phyloP scores from a whole-genome alignment of 768 basidiomycete genomes.

The Kwoniella dejecticola region DNA sequence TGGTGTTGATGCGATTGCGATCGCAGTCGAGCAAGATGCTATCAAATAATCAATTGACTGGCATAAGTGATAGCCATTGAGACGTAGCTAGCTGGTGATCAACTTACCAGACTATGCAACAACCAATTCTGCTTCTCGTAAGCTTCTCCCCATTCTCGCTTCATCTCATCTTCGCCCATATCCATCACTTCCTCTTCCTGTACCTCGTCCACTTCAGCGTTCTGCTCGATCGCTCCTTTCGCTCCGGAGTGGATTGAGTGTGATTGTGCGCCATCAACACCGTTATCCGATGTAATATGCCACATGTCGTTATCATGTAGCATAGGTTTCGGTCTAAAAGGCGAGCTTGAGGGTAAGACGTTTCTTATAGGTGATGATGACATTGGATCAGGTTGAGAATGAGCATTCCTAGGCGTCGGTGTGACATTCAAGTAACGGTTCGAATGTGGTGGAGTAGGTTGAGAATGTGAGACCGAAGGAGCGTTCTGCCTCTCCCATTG shows the following conservation, averaged over 20 bases:
- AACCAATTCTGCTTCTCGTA: conserved; percentile 43
- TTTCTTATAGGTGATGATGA: conserved; percentile 45
- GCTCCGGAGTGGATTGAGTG: too few relatives aligned
- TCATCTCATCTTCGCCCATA: conserved; percentile 39
- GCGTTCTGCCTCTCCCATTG: conserved; percentile 36
- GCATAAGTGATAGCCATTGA: neutral
- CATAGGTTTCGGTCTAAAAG: conserved; percentile 27
- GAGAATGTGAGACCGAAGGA: conserved; percentile 8
- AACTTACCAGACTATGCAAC: conserved; percentile 40
- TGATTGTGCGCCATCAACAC: too few relatives aligned
- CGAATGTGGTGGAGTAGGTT: conserved; percentile 15
- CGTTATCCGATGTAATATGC: neutral
- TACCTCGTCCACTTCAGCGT: conserved; percentile 4
- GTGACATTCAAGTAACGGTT: conserved; percentile 3
- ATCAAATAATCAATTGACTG: too few relatives aligned
- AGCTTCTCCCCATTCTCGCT: conserved; percentile 43
- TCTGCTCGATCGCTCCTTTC: too few relatives aligned
- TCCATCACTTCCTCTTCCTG: neutral
- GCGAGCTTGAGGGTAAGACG: conserved; percentile 33
- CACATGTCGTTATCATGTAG: neutral
- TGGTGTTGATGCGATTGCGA: neutral
- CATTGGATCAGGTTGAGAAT: conserved; percentile 33
- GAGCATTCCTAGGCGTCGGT: neutral
- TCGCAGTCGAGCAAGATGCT: conserved; percentile 11
- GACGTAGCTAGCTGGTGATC: too few relatives aligned